phyloP scores from a whole-genome alignment of 176 grass and related monocot species.

The Oryza punctata region DNA sequence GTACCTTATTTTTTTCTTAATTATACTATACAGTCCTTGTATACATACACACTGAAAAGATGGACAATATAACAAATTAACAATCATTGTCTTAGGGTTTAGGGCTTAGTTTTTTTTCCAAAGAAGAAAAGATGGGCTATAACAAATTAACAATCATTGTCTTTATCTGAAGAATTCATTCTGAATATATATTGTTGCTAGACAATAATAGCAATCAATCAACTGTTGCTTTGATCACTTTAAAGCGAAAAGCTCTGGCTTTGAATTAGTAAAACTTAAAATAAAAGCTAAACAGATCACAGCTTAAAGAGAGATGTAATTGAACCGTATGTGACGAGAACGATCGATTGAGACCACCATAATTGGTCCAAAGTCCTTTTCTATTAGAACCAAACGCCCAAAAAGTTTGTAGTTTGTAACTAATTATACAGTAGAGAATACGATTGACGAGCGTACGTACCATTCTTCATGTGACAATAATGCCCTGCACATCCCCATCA shows the following conservation, averaged over 20 bases:
- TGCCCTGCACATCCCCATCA: background rate
- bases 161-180: background rate
- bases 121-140: too few species aligned
- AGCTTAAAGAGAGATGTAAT: background rate
- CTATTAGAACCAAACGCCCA: conserved; percentile 2
- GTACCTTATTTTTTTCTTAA: background rate
- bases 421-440: background rate
- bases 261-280: background rate
- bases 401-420: background rate
- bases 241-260: background rate
- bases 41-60: background rate
- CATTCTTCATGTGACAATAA: conserved; percentile 31
- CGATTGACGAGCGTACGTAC: background rate
- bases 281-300: background rate
- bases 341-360: background rate
- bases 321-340: background rate
- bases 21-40: background rate
- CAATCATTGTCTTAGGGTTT: too few species aligned
- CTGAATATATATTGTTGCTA: background rate
- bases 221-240: background rate
- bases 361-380: conserved; percentile 25
- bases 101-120: too few species aligned
- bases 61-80: too few species aligned
- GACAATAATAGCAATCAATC: background rate
- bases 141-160: background rate